Conservation (phyloP, 2,329 filamentous ascomycete genomes). For the Calonectria crousiana region DNA sequence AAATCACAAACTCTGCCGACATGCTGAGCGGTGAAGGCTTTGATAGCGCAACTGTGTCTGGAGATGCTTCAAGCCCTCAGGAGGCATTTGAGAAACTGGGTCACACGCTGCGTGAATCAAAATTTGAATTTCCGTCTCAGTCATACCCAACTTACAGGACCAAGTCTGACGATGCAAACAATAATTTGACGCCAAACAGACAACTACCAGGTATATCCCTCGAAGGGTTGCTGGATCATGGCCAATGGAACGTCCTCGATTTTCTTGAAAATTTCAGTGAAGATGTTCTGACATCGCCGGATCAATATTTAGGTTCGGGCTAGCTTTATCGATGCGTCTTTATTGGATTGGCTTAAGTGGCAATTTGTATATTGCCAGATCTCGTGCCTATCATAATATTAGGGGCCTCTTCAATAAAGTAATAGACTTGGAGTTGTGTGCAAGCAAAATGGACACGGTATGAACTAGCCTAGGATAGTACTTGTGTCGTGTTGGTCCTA, state of each 20-base stretch:
- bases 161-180: not conserved
- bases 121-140: slow-evolving; percentile 17
- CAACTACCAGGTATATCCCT: not conserved
- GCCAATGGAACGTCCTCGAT: not conserved
- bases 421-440: not conserved
- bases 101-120: not conserved
- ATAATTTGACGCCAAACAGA: not conserved
- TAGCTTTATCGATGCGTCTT: not conserved
- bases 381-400: too few relatives aligned
- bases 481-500: too few relatives aligned
- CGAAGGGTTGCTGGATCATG: not conserved
- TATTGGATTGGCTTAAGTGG: too few relatives aligned
- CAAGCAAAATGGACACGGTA: too few relatives aligned
- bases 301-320: not conserved
- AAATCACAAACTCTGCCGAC: not conserved
- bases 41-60: not conserved
- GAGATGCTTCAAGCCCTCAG: not conserved
- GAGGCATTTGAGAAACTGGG: slow-evolving; percentile 12
- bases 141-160: slow-evolving; percentile 2
- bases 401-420: too few relatives aligned
- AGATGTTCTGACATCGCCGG: not conserved
- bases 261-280: not conserved
- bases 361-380: not conserved
- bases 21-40: not conserved
- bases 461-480: too few relatives aligned